phyloP scores from a whole-genome alignment of 2,329 filamentous ascomycete genomes.

The Hymenoscyphus linearis region DNA sequence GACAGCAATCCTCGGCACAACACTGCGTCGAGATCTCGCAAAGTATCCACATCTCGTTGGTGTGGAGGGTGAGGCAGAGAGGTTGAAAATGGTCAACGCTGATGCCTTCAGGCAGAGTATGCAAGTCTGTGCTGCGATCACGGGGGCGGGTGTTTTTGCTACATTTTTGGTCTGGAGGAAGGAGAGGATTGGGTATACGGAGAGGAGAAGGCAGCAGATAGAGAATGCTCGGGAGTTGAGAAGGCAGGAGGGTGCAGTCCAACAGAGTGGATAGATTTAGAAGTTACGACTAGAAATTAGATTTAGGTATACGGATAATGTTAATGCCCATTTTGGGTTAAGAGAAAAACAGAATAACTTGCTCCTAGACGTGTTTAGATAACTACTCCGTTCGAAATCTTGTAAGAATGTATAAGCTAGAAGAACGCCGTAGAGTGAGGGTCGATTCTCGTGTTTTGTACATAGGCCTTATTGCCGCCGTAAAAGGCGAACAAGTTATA shows the following conservation, averaged over 20 bases:
- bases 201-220: conserved; percentile 10
- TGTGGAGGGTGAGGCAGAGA: conserved; percentile 10
- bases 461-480: no score
- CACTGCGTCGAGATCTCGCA: conserved; percentile 10
- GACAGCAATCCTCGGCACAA: conserved; percentile 46
- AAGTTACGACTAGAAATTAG: no score
- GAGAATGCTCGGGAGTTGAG: neutral
- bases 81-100: conserved; percentile 18
- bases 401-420: no score
- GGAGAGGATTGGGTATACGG: conserved; percentile 6
- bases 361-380: no score
- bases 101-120: conserved; percentile 22
- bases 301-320: neutral
- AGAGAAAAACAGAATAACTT: no score
- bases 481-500: no score
- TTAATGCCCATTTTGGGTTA: neutral
- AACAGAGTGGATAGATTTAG: neutral
- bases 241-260: neutral
- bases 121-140: conserved; percentile 20
- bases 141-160: conserved; percentile 13
- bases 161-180: conserved; percentile 10
- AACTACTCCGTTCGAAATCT: no score
- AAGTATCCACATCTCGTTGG: conserved; percentile 12
- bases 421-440: no score
- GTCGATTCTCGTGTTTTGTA: no score